Conservation (phyloP, 495 filamentous ascomycete genomes). For the Glutinoglossum americanum region DNA sequence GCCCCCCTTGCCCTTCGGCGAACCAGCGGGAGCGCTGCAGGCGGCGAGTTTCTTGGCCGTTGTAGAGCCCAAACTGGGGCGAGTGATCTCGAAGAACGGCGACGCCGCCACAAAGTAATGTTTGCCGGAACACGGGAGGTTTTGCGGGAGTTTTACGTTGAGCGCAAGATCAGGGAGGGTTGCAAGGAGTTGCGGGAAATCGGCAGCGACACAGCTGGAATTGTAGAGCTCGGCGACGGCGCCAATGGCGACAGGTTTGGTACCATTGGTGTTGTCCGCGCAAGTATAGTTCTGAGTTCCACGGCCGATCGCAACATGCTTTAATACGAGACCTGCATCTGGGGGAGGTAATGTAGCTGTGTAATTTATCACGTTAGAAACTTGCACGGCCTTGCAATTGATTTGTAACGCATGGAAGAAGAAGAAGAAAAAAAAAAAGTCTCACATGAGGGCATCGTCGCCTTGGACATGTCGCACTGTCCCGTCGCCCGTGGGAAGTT, state of each 20-base stretch:
- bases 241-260: slow-evolving; percentile 24
- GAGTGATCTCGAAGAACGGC: slow-evolving; percentile 37
- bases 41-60: slow-evolving; percentile 23
- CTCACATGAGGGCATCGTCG: neutral
- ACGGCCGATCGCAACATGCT: slow-evolving; percentile 43
- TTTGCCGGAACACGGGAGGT: slow-evolving; percentile 28
- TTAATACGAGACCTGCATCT: slow-evolving; percentile 24
- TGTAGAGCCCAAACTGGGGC: slow-evolving; percentile 19
- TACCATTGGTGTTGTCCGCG: slow-evolving; percentile 12
- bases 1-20: slow-evolving; percentile 20
- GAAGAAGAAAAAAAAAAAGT: neutral
- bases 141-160: slow-evolving; percentile 20
- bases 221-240: slow-evolving; percentile 44
- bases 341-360: slow-evolving; percentile 23
- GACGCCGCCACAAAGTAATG: slow-evolving; percentile 40
- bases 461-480: neutral
- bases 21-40: slow-evolving; percentile 27
- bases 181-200: slow-evolving; percentile 21
- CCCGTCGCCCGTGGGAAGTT: neutral
- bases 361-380: neutral
- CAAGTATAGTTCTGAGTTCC: slow-evolving; percentile 70
- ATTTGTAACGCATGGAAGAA: neutral
- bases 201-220: slow-evolving; percentile 4
- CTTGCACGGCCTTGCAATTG: neutral
- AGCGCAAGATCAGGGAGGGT: slow-evolving; percentile 23